phyloP scores from a whole-genome alignment of 495 filamentous ascomycete species.

The Delitschia confertaspora region DNA sequence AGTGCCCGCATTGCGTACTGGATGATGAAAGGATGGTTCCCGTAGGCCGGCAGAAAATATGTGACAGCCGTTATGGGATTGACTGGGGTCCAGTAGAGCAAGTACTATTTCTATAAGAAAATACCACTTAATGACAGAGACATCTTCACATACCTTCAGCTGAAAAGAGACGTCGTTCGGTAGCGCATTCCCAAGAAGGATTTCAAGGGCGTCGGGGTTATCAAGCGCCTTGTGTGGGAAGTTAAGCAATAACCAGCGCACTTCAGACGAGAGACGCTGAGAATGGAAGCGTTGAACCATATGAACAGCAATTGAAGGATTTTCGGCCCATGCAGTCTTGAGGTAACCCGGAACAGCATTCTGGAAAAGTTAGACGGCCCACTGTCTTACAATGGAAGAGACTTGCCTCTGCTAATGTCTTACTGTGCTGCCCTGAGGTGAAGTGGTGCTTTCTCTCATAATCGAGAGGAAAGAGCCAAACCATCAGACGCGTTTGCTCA shows the following conservation, averaged over 20 bases:
- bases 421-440: slow-evolving; percentile 36
- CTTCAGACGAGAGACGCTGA: slow-evolving; percentile 57
- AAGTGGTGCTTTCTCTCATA: slow-evolving; percentile 54
- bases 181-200: slow-evolving; percentile 67
- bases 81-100: slow-evolving; percentile 89
- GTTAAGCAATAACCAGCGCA: slow-evolving; percentile 68
- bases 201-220: slow-evolving; percentile 70
- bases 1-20: slow-evolving; percentile 96
- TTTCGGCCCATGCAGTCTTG: slow-evolving; percentile 75
- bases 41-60: slow-evolving; percentile 84
- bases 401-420: slow-evolving; percentile 46
- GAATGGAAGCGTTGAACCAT: slow-evolving; percentile 71
- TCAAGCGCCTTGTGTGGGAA: slow-evolving; percentile 71
- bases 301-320: slow-evolving; percentile 73
- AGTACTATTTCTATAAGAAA: slow-evolving; percentile 53
- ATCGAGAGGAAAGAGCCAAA: slow-evolving; percentile 82
- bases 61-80: slow-evolving; percentile 89
- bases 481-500: slow-evolving; percentile 70
- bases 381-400: neutral
- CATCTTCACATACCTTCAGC: slow-evolving; percentile 54
- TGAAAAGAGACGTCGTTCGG: slow-evolving; percentile 74
- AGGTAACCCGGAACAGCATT: slow-evolving; percentile 52
- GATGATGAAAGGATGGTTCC: slow-evolving; percentile 87
- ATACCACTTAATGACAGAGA: neutral
- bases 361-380: slow-evolving; percentile 30